Evolutionary conservation across 495 filamentous ascomycete species (phyloP).

Genomic region (Podospora tetraspora): DNA sequence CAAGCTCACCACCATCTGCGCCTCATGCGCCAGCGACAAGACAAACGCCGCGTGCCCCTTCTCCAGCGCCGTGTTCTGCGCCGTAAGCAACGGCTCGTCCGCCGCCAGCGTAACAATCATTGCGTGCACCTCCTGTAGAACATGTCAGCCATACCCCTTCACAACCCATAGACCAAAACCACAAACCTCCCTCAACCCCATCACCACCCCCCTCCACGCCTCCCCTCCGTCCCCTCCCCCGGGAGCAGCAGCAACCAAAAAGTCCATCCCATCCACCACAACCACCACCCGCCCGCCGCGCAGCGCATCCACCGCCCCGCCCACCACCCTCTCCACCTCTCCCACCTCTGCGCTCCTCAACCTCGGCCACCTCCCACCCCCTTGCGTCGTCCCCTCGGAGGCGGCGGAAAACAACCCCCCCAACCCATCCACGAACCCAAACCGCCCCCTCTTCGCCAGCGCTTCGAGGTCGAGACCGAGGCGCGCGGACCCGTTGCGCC

Average conservation of each 20-base stretch:
- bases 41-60: constrained; percentile 64
- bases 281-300: constrained; percentile 37
- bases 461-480: constrained; percentile 67
- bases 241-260: constrained; percentile 47
- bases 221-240: constrained; percentile 19
- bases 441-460: constrained; percentile 49
- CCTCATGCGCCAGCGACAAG: constrained; percentile 66
- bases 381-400: not conserved
- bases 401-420: not conserved
- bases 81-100: constrained; percentile 61
- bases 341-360: not conserved
- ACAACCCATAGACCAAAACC: not conserved
- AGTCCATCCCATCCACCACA: constrained; percentile 53
- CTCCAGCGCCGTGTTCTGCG: constrained; percentile 58
- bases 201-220: constrained; percentile 31
- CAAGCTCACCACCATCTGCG: constrained; percentile 61
- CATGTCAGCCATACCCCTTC: constrained; percentile 16
- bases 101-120: constrained; percentile 63
- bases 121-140: constrained; percentile 46
- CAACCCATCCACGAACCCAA: constrained; percentile 71
- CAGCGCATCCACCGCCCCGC: constrained; percentile 30
- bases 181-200: constrained; percentile 53
- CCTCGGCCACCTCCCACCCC: not conserved
- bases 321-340: constrained; percentile 26
- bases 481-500: constrained; percentile 58